A percentile compares a stretch with the other conserved stretches of the same genome.
Conservation (phyloP, 768 basidiomycete species). For the Candolleomyces efflorescens region DNA sequence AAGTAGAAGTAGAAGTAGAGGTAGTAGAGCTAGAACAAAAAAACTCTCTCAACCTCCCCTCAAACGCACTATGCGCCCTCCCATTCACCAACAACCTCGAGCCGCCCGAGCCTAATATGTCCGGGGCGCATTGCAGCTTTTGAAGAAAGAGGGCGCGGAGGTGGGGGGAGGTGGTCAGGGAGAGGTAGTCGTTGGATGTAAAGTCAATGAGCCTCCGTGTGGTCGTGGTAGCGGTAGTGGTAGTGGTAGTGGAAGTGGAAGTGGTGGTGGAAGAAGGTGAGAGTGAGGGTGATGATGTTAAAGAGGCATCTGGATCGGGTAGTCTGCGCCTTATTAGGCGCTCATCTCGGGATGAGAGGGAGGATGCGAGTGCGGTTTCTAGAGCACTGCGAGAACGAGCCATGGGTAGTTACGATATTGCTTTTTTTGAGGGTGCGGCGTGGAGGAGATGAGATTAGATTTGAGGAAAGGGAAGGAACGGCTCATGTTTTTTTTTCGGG, state of each 20-base stretch:
- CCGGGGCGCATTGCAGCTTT: constrained; percentile 43
- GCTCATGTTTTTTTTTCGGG: too few relatives aligned
- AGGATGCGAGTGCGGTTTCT: constrained; percentile 36
- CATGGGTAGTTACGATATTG: too few relatives aligned
- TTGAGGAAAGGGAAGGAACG: too few relatives aligned
- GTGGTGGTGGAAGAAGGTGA: constrained; percentile 17
- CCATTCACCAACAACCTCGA: constrained; percentile 83
- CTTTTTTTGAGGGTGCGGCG: too few relatives aligned
- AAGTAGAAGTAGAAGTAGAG: neutral
- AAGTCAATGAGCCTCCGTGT: constrained; percentile 53
- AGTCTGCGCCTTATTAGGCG: constrained; percentile 70
- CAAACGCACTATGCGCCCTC: constrained; percentile 64
- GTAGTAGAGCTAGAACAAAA: constrained; percentile 41
- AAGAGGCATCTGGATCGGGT: constrained; percentile 37
- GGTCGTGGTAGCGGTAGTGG: neutral
- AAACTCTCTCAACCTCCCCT: constrained; percentile 60
- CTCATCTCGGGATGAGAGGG: constrained; percentile 60
- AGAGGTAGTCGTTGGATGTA: constrained; percentile 93
- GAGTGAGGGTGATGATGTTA: constrained; percentile 24
- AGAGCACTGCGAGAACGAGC: constrained; percentile 17
- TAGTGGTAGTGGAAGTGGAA: neutral
- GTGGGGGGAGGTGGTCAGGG: constrained; percentile 55
- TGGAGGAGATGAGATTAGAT: too few relatives aligned
- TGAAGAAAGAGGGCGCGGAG: constrained; percentile 58
- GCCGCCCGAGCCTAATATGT: constrained; percentile 81